A percentile compares a stretch with the other conserved stretches of the same genome.
Evolutionary conservation across 2,329 filamentous ascomycete species (phyloP).

Genomic region (Fusarium aywerte): DNA sequence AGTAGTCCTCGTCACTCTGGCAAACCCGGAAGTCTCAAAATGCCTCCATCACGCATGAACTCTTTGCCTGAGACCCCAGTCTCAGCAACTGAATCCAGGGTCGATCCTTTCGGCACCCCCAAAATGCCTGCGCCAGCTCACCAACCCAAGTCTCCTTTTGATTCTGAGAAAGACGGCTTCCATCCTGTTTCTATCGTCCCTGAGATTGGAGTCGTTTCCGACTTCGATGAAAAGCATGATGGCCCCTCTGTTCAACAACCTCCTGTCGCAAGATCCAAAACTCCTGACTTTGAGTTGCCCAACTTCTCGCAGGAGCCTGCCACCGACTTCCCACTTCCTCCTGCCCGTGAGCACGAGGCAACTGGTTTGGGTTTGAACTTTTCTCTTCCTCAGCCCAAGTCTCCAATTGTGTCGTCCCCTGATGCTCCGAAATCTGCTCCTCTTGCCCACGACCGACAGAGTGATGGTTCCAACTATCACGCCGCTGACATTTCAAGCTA

Average conservation of each 20-base stretch:
- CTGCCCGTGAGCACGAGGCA: conserved; percentile 44
- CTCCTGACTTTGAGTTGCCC: conserved; percentile 42
- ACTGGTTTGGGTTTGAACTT: conserved; percentile 52
- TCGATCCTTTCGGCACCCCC: conserved; percentile 53
- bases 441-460: conserved; percentile 33
- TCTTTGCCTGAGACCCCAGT: conserved; percentile 58
- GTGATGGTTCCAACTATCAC: conserved; percentile 38
- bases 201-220: conserved; percentile 52
- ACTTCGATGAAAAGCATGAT: conserved; percentile 48
- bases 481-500: conserved; percentile 49
- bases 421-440: conserved; percentile 39
- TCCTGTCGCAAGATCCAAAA: conserved; percentile 47
- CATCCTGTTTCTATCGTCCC: conserved; percentile 52
- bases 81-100: conserved; percentile 48
- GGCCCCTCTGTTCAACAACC: conserved; percentile 46
- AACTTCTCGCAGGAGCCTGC: conserved; percentile 34
- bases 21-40: conserved; percentile 46
- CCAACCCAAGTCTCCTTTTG: conserved; percentile 34
- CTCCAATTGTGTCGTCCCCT: conserved; percentile 36
- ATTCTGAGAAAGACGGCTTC: conserved; percentile 45
- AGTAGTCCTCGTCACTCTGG: conserved; percentile 52
- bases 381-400: conserved; percentile 49
- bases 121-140: conserved; percentile 48
- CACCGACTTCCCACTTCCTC: conserved; percentile 42
- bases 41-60: conserved; percentile 52